These are phyloP conservation scores for Solanum sejunctum DNA, from an alignment of 257 asterid species.

Conservation along the genomic window DNA sequence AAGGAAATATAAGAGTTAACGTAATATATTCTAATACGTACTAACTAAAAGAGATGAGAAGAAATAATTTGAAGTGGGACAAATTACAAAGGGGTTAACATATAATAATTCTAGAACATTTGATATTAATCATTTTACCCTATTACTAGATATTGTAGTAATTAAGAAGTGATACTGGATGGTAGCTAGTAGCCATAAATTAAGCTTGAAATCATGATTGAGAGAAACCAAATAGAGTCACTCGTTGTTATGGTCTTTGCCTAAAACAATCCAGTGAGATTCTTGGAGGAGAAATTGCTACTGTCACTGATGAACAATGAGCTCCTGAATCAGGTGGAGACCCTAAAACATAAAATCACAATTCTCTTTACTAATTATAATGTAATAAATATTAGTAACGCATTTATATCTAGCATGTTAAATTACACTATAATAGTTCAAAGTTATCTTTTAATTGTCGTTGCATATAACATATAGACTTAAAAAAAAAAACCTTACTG, in stretches of 20 bases:
- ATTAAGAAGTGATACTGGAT: neutral
- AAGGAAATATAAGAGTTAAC: neutral
- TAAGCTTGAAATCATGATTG: neutral
- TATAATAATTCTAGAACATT: neutral
- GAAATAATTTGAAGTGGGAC: neutral
- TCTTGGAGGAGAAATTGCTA: conserved; percentile 75
- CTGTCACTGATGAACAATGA: conserved; percentile 58
- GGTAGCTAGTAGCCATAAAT: neutral
- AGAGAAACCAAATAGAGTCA: neutral
- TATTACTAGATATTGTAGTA: neutral
- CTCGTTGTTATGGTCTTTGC: conserved; percentile 39
- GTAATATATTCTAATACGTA: neutral
- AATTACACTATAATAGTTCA: too few relatives aligned
- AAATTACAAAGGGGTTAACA: neutral
- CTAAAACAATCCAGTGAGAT: conserved; percentile 69
- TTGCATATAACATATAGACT: too few relatives aligned
- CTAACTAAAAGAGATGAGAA: neutral
- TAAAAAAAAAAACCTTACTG: conserved; percentile 13
- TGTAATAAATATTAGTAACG: neutral
- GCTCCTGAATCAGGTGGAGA: conserved; percentile 87
- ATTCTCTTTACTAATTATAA: neutral
- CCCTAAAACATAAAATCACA: conserved; percentile 32
- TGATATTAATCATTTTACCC: neutral
- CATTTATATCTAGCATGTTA: too few relatives aligned
- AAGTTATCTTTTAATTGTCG: too few relatives aligned